A percentile compares a stretch with the other conserved stretches of the same genome.
phyloP scores from a whole-genome alignment of 371 early-diverging fungal genomes.

The Basidiobolus meristosporus region DNA sequence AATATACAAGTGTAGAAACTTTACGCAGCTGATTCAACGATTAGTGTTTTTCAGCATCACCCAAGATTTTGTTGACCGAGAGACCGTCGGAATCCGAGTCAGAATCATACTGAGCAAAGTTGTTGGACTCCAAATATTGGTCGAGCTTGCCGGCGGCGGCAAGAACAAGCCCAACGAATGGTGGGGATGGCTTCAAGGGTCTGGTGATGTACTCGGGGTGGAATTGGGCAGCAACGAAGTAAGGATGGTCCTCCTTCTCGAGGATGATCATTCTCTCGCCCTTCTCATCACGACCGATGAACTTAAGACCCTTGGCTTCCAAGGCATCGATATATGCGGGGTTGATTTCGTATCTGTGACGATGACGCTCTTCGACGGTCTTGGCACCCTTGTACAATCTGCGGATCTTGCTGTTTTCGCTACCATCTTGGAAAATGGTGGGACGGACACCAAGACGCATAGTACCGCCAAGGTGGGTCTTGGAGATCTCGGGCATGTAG shows the following conservation, averaged over 20 bases:
- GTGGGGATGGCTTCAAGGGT: slow-evolving; percentile 81
- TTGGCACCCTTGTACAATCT: slow-evolving; percentile 44
- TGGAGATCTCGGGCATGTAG: slow-evolving; percentile 92
- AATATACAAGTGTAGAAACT: no score
- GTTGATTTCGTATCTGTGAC: slow-evolving; percentile 98
- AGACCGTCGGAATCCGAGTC: no score
- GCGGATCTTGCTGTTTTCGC: slow-evolving; percentile 28
- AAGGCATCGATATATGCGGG: slow-evolving; percentile 54
- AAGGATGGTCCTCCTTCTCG: slow-evolving; percentile 86
- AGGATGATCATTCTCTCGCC: slow-evolving; percentile 95
- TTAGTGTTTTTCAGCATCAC: no score
- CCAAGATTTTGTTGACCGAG: no score
- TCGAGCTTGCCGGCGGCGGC: slow-evolving; percentile 34
- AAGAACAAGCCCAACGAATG: slow-evolving; percentile 83
- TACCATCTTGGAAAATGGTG: slow-evolving; percentile 59
- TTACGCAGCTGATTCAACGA: no score
- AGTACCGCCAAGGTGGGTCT: slow-evolving; percentile 90
- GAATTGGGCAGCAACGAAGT: slow-evolving; percentile 94
- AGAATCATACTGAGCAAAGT: no score
- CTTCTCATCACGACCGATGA: slow-evolving; percentile 87
- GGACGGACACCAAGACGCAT: slow-evolving; percentile 89
- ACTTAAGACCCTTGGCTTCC: slow-evolving; percentile 71
- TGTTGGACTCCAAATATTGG: background rate
- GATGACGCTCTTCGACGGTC: slow-evolving; percentile 82
- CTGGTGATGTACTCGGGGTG: slow-evolving; percentile 98